A percentile compares a stretch with the other conserved stretches of the same genome.
phyloP scores from a whole-genome alignment of 768 basidiomycete species.

The Tulasnella sp. region DNA sequence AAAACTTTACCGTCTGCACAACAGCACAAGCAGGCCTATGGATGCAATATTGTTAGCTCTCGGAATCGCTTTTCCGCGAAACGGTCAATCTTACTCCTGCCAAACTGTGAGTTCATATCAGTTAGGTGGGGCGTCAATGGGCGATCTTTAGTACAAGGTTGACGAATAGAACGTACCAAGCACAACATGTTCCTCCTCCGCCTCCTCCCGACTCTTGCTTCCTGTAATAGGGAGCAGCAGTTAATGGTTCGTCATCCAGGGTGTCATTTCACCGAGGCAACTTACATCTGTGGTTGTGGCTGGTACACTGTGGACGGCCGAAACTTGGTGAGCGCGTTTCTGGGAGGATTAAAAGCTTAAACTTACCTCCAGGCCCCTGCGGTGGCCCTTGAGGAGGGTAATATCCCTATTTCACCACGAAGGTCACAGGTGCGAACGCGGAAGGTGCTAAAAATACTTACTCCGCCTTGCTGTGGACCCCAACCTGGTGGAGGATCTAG shows the following conservation, averaged over 20 bases:
- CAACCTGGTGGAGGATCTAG: background rate
- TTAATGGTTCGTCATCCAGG: background rate
- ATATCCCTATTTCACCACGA: background rate
- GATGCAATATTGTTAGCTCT: background rate
- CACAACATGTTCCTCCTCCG: slow-evolving; percentile 1
- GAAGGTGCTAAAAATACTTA: background rate
- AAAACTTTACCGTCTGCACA: background rate
- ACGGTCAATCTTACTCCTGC: background rate
- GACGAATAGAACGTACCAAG: background rate
- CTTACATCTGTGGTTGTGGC: background rate
- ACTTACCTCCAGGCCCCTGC: background rate
- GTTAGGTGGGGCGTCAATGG: background rate
- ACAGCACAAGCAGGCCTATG: background rate
- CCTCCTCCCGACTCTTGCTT: slow-evolving; percentile 15
- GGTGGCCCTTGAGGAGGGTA: slow-evolving; percentile 15
- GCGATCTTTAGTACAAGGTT: background rate
- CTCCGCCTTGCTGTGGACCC: background rate
- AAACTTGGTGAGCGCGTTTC: background rate
- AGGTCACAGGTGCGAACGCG: background rate
- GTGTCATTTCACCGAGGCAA: background rate
- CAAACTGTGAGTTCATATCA: background rate
- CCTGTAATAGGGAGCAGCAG: background rate
- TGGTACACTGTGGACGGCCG: background rate
- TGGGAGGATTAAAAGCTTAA: background rate
- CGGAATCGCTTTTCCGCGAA: background rate